phyloP scores from a whole-genome alignment of 805 yeast genomes.

The Cyberlindnera galapagoensis region DNA sequence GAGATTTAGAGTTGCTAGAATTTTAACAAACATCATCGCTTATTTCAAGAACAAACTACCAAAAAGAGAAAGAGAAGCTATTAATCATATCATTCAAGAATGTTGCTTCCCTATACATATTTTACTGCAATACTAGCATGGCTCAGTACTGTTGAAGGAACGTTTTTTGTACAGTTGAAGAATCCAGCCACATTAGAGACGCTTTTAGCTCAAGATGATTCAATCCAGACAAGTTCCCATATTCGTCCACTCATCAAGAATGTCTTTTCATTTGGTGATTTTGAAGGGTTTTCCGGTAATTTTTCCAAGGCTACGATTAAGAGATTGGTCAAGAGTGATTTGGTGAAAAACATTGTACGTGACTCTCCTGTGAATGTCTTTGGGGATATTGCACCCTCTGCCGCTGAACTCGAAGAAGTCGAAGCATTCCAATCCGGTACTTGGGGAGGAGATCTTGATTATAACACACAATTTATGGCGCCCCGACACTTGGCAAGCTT shows the following conservation, averaged over 20 bases:
- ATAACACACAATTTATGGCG: conserved; percentile 34
- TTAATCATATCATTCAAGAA: too few species aligned
- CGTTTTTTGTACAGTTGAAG: conserved; percentile 22
- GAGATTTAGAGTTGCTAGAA: too few species aligned
- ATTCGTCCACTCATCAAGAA: conserved; percentile 40
- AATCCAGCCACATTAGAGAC: conserved; percentile 18
- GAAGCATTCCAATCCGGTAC: conserved; percentile 1
- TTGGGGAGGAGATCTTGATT: conserved; percentile 3
- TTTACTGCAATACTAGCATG: too few species aligned
- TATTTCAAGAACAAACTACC: too few species aligned
- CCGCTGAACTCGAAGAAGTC: conserved; percentile 8
- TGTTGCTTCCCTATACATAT: too few species aligned
- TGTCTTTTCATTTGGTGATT: conserved; percentile 59
- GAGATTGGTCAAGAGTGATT: conserved; percentile 47
- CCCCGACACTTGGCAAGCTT: conserved; percentile 67
- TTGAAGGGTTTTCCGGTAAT: conserved; percentile 64
- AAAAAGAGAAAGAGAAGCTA: too few species aligned
- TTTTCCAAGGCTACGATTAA: conserved; percentile 43
- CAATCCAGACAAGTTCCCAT: conserved; percentile 30
- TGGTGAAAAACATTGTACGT: conserved; percentile 62
- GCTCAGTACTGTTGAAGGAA: conserved; percentile 5
- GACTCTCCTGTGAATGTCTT: conserved; percentile 57
- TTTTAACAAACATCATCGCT: too few species aligned
- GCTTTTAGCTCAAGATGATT: conserved; percentile 16
- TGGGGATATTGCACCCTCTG: conserved; percentile 27